Base-by-base conservation (phyloP, 371 early-diverging fungal genomes). In the Apophysomyces sp. region DNA sequence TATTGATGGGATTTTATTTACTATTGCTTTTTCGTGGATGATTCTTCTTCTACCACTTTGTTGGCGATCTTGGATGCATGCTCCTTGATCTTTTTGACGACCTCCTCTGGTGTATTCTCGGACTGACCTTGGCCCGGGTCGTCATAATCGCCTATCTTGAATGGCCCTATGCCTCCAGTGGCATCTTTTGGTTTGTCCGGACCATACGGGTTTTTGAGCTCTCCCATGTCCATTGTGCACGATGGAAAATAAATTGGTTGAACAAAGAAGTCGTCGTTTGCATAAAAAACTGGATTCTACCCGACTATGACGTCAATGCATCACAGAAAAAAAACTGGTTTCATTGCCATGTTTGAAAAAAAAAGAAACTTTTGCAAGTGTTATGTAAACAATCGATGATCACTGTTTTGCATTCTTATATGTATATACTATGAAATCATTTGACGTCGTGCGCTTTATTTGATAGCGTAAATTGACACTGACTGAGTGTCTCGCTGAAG, bases 81-180 rank as follows among this genome's bases (percentile, higher is more conserved):
- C 39, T 52, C 26, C 27, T 57, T 32, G 21, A 59, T 3, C 16
- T 2, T 51, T 18, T 59, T 29, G 39, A 11, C 21, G 18, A 40
- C 52, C 51, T 49, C 15, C 11, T 36, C 12, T 57, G 57, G 3
- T 12, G 34, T 39, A 24, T 30, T 2, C 26, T 44, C 39, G 27
- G 39, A 13, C 27, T 51, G 24, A 8, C 59, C 13, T 24, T 60
- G 52, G 29, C 41, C 31, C 9, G 57, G 55, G 11, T 69, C 58
- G 18, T 78, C 79, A 52, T 78, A 78, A 52, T 78, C 79, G 11
- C 79, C 79, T 32, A 75, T 68, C 30, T 76, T 68, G 49, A 74
- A 72, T 32, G 67, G 37, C 39, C 69, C 69, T 15, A 34, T 30
- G 26, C 64, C 57, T 18, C 63, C 63, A 32, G 63, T 52, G 6